Base-by-base conservation (phyloP, 2,329 filamentous ascomycete genomes). In the Hypoxylon sp. region DNA sequence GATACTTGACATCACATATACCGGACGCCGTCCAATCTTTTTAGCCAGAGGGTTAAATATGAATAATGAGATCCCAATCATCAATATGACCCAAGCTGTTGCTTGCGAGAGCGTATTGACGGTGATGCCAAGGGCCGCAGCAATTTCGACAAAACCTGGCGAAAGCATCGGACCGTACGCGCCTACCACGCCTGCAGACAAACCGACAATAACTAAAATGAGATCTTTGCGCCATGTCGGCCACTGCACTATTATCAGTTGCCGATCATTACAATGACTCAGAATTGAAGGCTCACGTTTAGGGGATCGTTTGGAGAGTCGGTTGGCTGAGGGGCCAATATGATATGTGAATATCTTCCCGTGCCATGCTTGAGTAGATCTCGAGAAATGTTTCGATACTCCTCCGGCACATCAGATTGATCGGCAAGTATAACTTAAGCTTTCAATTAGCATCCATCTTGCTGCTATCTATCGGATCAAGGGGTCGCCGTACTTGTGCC, bases 141-240 rank as follows among this genome's bases (percentile, higher is more conserved):
- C 77, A 41, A 86, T 82, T 36, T 81, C 75, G 21, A 84, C 80
- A 63, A 86, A 85, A 2, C 84, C 83, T 2, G 83, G 83, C 1
- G 80, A 81, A 3, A 85, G 80, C 83, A 86, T 85, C 0, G 83
- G 83, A 0, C 83, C 83, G 65, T 83, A 86, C 1, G 83, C 83
- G 34, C 84, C 84, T 2, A 85, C 82, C 0, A 86, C 81, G 5
- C 80, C 81, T 1, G 83, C 82, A 0, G 80, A 80, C 50, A 85
- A 77, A 32, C 80, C 80, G 3, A 83, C 80, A 67, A 85, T 82
- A 60, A 81, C 73, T 25, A 84, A 79, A 36, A 84, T 79, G 7
- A 80, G 58, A 69, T 85, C 83, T 67, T 84, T 84, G 61, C 79
- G 77, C 81, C 81, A 83, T 73, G 79, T 78, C 7, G 81, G 76